Percentiles rank a stretch among this genome's conserved stretches.
Evolutionary conservation across 768 basidiomycete genomes (phyloP).

Genomic region (Russula sp.): DNA sequence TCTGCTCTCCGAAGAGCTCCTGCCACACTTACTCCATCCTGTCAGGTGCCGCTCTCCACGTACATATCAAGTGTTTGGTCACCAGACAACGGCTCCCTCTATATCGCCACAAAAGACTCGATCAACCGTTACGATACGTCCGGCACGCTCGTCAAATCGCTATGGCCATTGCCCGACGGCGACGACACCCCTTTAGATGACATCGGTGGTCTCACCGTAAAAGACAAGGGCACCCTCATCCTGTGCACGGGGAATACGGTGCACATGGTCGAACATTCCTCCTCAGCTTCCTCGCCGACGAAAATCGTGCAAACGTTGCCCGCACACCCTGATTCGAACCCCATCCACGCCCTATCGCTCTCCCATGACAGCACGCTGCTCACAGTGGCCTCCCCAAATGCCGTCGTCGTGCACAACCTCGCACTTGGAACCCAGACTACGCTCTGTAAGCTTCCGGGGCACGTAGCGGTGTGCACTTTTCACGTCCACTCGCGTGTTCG

Average conservation of each 20-base stretch:
- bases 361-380: constrained; percentile 58
- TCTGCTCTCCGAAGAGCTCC: constrained; percentile 46
- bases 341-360: constrained; percentile 53
- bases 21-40: constrained; percentile 38
- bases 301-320: constrained; percentile 50
- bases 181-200: constrained; percentile 37
- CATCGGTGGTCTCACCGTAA: constrained; percentile 37
- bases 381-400: constrained; percentile 51
- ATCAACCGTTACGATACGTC: constrained; percentile 55
- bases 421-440: constrained; percentile 50
- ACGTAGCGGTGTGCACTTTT: constrained; percentile 53
- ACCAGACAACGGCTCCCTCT: constrained; percentile 52
- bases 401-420: constrained; percentile 61
- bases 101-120: constrained; percentile 46
- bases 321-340: constrained; percentile 44
- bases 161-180: constrained; percentile 40
- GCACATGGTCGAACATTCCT: constrained; percentile 48
- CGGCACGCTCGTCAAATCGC: constrained; percentile 44
- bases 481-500: constrained; percentile 61
- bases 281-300: constrained; percentile 35
- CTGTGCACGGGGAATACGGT: constrained; percentile 48
- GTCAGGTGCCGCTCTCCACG: constrained; percentile 34
- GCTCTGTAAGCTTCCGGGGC: constrained; percentile 53
- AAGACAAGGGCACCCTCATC: constrained; percentile 45
- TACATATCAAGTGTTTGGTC: constrained; percentile 54